phyloP scores from a whole-genome alignment of 129 eudicot genomes.

The Flaveria sonorensis region DNA sequence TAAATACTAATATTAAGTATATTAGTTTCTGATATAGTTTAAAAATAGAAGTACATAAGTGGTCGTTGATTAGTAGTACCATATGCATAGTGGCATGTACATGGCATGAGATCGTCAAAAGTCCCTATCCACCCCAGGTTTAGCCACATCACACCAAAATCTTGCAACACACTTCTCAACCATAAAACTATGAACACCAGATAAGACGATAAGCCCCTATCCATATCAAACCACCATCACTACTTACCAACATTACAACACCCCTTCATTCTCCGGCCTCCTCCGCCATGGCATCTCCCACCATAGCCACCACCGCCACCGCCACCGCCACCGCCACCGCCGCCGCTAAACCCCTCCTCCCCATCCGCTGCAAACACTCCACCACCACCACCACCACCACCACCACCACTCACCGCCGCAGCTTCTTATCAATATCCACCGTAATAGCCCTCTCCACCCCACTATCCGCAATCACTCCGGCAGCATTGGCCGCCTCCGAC shows the following conservation, averaged over 20 bases:
- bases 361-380: slow-evolving; percentile 52
- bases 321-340: slow-evolving; percentile 76
- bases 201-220: slow-evolving; percentile 84
- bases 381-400: slow-evolving; percentile 34
- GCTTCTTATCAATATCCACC: slow-evolving; percentile 44
- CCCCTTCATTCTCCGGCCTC: slow-evolving; percentile 14
- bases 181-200: slow-evolving; percentile 51
- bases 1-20: too few species aligned
- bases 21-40: too few species aligned
- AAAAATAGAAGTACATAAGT: too few species aligned
- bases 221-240: slow-evolving; percentile 37
- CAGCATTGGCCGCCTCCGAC: slow-evolving; percentile 63
- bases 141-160: slow-evolving; percentile 54
- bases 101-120: slow-evolving; percentile 20
- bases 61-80: neutral
- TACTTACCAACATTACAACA: slow-evolving; percentile 4
- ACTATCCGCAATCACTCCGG: slow-evolving; percentile 23
- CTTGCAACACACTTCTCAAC: slow-evolving; percentile 51
- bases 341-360: slow-evolving; percentile 61
- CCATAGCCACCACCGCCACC: slow-evolving; percentile 73
- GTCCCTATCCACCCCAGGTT: slow-evolving; percentile 34
- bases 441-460: slow-evolving; percentile 46
- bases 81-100: slow-evolving; percentile 7
- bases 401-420: slow-evolving; percentile 53
- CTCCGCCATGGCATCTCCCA: slow-evolving; percentile 76